Evolutionary conservation across 495 filamentous ascomycete genomes (phyloP).

Genomic region (Amniculicola lignicola): DNA sequence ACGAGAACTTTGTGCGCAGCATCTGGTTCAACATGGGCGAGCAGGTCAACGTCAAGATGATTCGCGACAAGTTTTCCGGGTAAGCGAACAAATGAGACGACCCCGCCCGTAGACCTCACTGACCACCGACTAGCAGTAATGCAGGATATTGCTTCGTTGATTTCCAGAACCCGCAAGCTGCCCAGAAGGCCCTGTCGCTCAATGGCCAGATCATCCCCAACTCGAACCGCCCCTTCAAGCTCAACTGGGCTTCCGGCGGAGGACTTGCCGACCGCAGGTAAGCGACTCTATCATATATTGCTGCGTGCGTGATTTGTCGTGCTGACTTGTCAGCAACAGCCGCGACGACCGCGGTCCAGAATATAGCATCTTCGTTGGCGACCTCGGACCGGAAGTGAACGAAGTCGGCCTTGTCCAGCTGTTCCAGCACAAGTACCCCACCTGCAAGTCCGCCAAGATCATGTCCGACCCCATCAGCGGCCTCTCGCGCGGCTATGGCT

Average conservation of each 20-base stretch:
- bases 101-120: constrained; percentile 14
- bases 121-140: constrained; percentile 70
- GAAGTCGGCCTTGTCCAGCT: constrained; percentile 96
- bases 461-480: constrained; percentile 99
- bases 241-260: constrained; percentile 98
- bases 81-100: constrained; percentile 51
- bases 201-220: constrained; percentile 93
- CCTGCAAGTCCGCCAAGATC: constrained; percentile 99
- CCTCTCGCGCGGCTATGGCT: constrained; percentile 96
- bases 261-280: constrained; percentile 90
- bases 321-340: constrained; percentile 45
- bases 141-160: constrained; percentile 99
- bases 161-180: constrained; percentile 78
- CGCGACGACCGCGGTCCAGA: constrained; percentile 94
- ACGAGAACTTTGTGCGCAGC: constrained; percentile 96
- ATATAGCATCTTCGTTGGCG: constrained; percentile 95
- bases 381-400: constrained; percentile 96
- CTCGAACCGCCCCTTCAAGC: constrained; percentile 91
- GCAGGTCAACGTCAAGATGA: constrained; percentile 98
- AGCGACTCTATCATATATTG: constrained; percentile 34
- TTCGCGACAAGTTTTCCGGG: constrained; percentile 99
- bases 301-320: constrained; percentile 1
- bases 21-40: constrained; percentile 89
- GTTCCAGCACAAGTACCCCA: constrained; percentile 92
- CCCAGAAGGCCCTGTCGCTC: constrained; percentile 80